Percentiles rank a stretch among this genome's conserved stretches.
phyloP scores from a whole-genome alignment of 2,329 filamentous ascomycete species.

The Paecilomyces fulvus region DNA sequence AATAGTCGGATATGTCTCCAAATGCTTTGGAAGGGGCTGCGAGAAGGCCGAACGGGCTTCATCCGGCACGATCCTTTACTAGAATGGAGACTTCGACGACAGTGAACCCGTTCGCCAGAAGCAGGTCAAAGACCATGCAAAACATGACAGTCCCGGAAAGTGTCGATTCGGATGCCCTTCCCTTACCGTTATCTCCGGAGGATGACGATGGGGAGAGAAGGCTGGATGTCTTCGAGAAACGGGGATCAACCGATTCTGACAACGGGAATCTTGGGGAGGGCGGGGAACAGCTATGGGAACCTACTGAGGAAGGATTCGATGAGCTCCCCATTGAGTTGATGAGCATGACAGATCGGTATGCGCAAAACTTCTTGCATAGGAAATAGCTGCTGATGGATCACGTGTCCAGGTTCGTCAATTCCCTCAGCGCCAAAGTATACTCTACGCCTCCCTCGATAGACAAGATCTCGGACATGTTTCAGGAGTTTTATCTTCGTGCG shows the following conservation, averaged over 20 bases:
- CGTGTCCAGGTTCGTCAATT: conserved; percentile 70
- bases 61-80: conserved; percentile 22
- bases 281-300: conserved; percentile 24
- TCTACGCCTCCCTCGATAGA: conserved; percentile 76
- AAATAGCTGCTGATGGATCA: background rate
- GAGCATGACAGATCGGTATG: conserved; percentile 76
- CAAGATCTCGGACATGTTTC: conserved; percentile 74
- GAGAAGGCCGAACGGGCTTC: conserved; percentile 15
- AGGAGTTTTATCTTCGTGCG: conserved; percentile 82
- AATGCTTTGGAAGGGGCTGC: conserved; percentile 15
- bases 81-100: conserved; percentile 21
- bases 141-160: conserved; percentile 15
- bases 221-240: conserved; percentile 39
- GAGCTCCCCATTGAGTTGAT: conserved; percentile 91
- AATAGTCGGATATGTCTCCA: conserved; percentile 16
- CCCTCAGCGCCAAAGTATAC: conserved; percentile 77
- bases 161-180: conserved; percentile 16
- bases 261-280: conserved; percentile 21
- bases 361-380: background rate
- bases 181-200: conserved; percentile 12
- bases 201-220: conserved; percentile 15
- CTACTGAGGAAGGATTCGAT: conserved; percentile 61
- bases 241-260: conserved; percentile 23
- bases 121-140: conserved; percentile 18
- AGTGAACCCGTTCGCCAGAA: conserved; percentile 14